A percentile compares a stretch with the other conserved stretches of the same genome.
Evolutionary conservation across 2,329 filamentous ascomycete species (phyloP).

Genomic region (Alternaria solani): DNA sequence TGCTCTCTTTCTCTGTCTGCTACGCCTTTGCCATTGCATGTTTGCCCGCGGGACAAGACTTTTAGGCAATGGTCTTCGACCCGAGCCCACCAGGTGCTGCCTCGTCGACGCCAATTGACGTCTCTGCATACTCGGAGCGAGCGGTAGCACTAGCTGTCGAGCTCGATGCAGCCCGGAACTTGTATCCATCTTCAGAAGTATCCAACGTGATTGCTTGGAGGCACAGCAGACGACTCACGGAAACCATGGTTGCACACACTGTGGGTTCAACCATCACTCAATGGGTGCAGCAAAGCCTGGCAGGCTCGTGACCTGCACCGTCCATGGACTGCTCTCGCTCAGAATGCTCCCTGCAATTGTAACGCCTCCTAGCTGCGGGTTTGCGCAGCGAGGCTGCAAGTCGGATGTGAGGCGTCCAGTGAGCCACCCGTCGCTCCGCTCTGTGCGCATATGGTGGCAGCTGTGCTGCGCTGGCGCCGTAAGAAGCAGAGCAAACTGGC

Average conservation of each 20-base stretch:
- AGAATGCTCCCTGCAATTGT: constrained; percentile 28
- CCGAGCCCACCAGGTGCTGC: constrained; percentile 25
- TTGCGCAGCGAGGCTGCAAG: constrained; percentile 27
- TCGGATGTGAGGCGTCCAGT: constrained; percentile 23
- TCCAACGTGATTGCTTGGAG: constrained; percentile 3
- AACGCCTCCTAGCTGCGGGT: constrained; percentile 23
- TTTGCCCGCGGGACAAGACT: constrained; percentile 13
- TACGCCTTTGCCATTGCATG: constrained; percentile 11
- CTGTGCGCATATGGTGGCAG: constrained; percentile 26
- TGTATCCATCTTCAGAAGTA: background rate
- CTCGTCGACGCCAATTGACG: background rate
- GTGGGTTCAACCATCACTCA: background rate
- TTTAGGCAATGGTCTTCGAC: background rate
- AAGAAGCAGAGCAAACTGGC: constrained; percentile 21
- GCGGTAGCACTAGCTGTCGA: constrained; percentile 9
- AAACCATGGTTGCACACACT: constrained; percentile 13
- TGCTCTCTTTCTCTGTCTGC: constrained; percentile 4
- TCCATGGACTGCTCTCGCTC: constrained; percentile 25
- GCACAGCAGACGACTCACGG: constrained; percentile 10
- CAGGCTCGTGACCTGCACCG: constrained; percentile 24
- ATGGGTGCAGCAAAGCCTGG: constrained; percentile 8
- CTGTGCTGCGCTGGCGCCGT: constrained; percentile 38
- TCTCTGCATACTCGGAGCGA: constrained; percentile 7
- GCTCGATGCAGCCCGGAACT: background rate
- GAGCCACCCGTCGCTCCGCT: constrained; percentile 15